Conservation (phyloP, 2,329 filamentous ascomycete species). For the Pseudogymnoascus sp. region DNA sequence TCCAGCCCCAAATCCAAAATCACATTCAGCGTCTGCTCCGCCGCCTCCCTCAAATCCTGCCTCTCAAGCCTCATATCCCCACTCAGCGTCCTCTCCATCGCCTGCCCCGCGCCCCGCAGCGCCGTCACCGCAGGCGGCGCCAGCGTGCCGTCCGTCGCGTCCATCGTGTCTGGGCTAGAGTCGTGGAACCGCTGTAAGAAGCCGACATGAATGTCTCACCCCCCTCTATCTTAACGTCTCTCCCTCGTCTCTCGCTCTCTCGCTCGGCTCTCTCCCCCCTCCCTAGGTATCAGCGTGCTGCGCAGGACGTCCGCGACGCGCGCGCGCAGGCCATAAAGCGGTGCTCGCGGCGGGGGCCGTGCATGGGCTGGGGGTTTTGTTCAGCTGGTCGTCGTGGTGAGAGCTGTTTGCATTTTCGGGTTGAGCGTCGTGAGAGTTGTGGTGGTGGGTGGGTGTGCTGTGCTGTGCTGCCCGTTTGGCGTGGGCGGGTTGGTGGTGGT, state of each 20-base stretch:
- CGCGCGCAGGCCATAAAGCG: background rate
- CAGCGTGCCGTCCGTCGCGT: slow-evolving; percentile 23
- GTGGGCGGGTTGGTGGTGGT: background rate
- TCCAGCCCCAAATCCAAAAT: slow-evolving; percentile 91
- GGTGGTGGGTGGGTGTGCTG: background rate
- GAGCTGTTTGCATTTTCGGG: background rate
- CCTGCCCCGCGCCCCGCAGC: slow-evolving; percentile 25
- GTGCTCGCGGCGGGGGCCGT: background rate
- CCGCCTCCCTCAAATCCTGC: slow-evolving; percentile 88
- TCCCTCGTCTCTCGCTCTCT: background rate
- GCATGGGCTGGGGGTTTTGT: background rate
- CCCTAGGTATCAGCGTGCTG: background rate
- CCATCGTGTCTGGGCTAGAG: slow-evolving; percentile 16
- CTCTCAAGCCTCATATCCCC: slow-evolving; percentile 88
- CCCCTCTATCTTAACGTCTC: background rate
- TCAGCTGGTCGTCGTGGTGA: background rate
- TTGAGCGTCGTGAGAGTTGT: background rate
- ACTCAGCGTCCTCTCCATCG: slow-evolving; percentile 64
- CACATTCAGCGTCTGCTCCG: slow-evolving; percentile 92
- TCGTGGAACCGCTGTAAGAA: background rate
- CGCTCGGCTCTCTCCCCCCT: background rate
- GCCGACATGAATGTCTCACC: background rate
- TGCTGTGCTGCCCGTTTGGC: background rate
- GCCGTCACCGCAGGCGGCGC: slow-evolving; percentile 27
- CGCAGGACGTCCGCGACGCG: background rate